Conservation (phyloP, 495 filamentous ascomycete genomes). For the Pyrenula massariospora region DNA sequence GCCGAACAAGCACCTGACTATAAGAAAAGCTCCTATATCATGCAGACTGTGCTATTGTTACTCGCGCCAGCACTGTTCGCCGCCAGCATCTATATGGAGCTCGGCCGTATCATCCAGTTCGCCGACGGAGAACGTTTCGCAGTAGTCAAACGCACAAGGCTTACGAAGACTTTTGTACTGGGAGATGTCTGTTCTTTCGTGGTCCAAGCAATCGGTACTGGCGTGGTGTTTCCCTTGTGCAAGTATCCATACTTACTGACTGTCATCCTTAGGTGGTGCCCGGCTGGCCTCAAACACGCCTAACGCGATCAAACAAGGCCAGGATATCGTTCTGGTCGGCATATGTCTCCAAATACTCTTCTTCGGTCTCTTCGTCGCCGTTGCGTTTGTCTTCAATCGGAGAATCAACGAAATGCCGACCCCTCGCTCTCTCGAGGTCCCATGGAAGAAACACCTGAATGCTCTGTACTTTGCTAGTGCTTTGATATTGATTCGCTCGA, state of each 20-base stretch:
- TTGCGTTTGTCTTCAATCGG: constrained; percentile 22
- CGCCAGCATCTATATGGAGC: constrained; percentile 48
- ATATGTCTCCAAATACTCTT: constrained; percentile 30
- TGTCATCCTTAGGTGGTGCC: constrained; percentile 10
- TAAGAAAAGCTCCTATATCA: constrained; percentile 13
- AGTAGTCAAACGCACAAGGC: constrained; percentile 12
- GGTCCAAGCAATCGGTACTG: background rate
- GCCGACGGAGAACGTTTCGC: constrained; percentile 30
- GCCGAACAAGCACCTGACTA: background rate
- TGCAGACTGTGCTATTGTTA: constrained; percentile 28
- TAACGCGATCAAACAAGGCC: constrained; percentile 6
- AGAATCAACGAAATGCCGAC: constrained; percentile 16
- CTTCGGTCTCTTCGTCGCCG: constrained; percentile 30
- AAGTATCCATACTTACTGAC: background rate
- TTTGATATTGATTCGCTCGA: constrained; percentile 48
- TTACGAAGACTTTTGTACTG: constrained; percentile 16
- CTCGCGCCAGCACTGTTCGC: constrained; percentile 36
- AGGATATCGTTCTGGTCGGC: constrained; percentile 22
- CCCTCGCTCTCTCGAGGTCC: constrained; percentile 7
- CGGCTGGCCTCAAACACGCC: background rate
- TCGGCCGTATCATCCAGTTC: constrained; percentile 37
- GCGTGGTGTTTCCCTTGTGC: background rate
- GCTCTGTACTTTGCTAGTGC: constrained; percentile 38
- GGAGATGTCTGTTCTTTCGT: background rate
- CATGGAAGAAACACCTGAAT: constrained; percentile 40